Percentiles rank a stretch among this genome's conserved stretches.
Conservation (phyloP, 2,329 filamentous ascomycete genomes). For the Xylaria sp. region DNA sequence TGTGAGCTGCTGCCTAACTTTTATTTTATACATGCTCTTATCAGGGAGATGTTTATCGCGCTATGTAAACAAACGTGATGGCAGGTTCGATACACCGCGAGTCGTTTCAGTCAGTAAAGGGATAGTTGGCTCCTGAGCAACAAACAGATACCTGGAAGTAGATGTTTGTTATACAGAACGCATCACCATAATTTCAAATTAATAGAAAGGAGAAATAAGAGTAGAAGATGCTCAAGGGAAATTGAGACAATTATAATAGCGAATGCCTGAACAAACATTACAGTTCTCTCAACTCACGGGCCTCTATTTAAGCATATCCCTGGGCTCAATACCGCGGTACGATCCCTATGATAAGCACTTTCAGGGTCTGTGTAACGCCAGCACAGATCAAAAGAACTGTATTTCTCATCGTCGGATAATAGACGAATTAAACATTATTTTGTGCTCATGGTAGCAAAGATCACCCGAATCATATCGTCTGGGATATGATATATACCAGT, state of each 20-base stretch:
- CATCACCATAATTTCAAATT: neutral
- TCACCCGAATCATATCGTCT: neutral
- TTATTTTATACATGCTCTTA: neutral
- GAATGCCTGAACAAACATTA: neutral
- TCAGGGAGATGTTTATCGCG: neutral
- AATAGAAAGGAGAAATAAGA: neutral
- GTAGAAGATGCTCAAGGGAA: neutral
- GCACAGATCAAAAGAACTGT: neutral
- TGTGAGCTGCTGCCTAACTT: neutral
- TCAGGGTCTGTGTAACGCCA: neutral
- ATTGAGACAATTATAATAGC: neutral
- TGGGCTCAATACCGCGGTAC: neutral
- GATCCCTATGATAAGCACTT: neutral
- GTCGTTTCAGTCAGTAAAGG: constrained; percentile 6
- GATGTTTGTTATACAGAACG: neutral
- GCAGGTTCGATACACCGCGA: neutral
- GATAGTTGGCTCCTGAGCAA: neutral
- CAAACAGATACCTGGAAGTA: neutral
- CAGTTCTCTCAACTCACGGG: neutral
- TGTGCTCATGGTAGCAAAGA: too few relatives aligned
- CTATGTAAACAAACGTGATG: constrained; percentile 12
- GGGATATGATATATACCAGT: neutral
- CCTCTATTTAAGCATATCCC: neutral
- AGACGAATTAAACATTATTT: neutral
- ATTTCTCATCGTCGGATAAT: neutral